Percentiles rank a stretch among this genome's conserved stretches.
These are phyloP conservation scores for Schoenoplectus triqueter DNA, from an alignment of 202 grass and related monocot species.

Conservation along the genomic window DNA sequence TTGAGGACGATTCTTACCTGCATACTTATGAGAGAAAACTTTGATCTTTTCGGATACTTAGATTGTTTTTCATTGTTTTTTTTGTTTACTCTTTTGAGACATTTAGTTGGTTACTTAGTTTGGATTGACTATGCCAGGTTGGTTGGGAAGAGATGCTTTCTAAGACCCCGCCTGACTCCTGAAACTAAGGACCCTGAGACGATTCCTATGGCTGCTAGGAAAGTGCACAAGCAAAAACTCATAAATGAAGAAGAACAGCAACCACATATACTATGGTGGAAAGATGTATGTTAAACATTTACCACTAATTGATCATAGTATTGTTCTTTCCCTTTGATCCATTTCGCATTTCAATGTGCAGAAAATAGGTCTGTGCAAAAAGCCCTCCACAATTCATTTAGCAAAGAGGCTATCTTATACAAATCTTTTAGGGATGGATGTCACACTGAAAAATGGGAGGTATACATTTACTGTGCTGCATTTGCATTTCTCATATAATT, in stretches of 20 bases:
- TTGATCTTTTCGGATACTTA: not conserved
- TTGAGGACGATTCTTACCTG: not conserved
- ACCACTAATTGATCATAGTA: not conserved
- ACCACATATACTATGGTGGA: slow-evolving; percentile 88
- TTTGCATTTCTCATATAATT: not conserved
- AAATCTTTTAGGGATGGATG: slow-evolving; percentile 91
- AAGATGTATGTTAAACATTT: slow-evolving; percentile 65
- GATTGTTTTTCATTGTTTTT: slow-evolving; percentile 21
- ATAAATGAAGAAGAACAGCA: slow-evolving; percentile 56
- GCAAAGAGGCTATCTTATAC: slow-evolving; percentile 77
- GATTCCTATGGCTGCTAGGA: slow-evolving; percentile 53
- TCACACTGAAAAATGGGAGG: slow-evolving; percentile 92
- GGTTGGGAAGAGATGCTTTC: slow-evolving; percentile 54
- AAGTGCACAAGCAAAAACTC: slow-evolving; percentile 52
- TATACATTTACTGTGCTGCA: slow-evolving; percentile 38
- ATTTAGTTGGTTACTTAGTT: slow-evolving; percentile 18
- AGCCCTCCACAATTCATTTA: slow-evolving; percentile 72
- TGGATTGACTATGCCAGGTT: slow-evolving; percentile 44
- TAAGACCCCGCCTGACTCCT: slow-evolving; percentile 51
- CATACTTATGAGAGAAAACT: not conserved
- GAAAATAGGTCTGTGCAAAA: slow-evolving; percentile 88
- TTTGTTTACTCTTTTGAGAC: not conserved
- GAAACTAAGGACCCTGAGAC: slow-evolving; percentile 42
- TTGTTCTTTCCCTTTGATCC: slow-evolving; percentile 16
- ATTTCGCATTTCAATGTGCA: slow-evolving; percentile 38